phyloP scores from a whole-genome alignment of 2,329 filamentous ascomycete genomes.

The Pseudogymnoascus sp. region DNA sequence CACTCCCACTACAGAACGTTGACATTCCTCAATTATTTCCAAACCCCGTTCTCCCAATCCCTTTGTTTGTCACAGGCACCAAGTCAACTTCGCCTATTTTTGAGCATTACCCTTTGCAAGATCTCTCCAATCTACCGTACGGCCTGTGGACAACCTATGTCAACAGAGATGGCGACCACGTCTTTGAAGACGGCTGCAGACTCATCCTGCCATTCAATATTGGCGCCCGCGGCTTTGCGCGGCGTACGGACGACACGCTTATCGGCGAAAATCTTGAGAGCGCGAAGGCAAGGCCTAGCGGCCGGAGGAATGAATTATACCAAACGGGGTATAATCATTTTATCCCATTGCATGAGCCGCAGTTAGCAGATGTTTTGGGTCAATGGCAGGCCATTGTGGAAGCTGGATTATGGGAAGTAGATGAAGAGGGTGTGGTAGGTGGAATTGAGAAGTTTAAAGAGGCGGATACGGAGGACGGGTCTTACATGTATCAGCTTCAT shows the following conservation, averaged over 20 bases:
- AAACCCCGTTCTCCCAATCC: slow-evolving; percentile 12
- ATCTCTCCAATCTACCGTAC: slow-evolving; percentile 7
- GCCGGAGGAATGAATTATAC: slow-evolving; percentile 16
- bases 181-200: slow-evolving; percentile 16
- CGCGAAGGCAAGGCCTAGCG: not conserved
- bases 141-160: slow-evolving; percentile 14
- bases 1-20: slow-evolving; percentile 1
- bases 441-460: slow-evolving; percentile 29
- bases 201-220: slow-evolving; percentile 13
- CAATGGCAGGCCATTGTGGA: slow-evolving; percentile 25
- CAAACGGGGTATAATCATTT: slow-evolving; percentile 19
- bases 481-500: not conserved
- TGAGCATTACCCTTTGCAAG: slow-evolving; percentile 12
- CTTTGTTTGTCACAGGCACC: slow-evolving; percentile 14
- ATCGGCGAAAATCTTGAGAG: slow-evolving; percentile 11
- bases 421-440: slow-evolving; percentile 23
- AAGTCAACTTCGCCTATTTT: slow-evolving; percentile 14
- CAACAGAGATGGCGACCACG: not conserved
- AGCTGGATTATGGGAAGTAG: slow-evolving; percentile 24
- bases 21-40: not conserved
- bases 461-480: slow-evolving; percentile 21
- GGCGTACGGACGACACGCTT: slow-evolving; percentile 13
- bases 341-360: slow-evolving; percentile 15
- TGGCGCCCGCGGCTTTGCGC: slow-evolving; percentile 11
- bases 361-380: slow-evolving; percentile 25